Percentiles rank a stretch among this genome's conserved stretches.
These are phyloP conservation scores for Leccinum subgranulosum DNA, from an alignment of 768 basidiomycete species.

Conservation along the genomic window DNA sequence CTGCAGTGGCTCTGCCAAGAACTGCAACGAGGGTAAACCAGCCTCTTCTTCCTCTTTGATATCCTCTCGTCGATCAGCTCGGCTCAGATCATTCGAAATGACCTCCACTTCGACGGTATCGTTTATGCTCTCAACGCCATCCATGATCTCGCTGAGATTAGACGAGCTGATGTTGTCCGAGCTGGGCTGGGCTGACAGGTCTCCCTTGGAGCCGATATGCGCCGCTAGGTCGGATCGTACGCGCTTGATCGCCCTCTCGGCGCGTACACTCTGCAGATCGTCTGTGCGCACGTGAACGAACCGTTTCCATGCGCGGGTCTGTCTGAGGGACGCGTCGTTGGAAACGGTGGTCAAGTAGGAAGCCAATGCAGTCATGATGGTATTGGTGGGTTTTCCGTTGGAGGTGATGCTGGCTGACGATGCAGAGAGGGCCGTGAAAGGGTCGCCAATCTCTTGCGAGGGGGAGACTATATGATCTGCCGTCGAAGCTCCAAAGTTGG, in stretches of 20 bases:
- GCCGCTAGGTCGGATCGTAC: constrained; percentile 82
- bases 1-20: constrained; percentile 8
- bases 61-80: constrained; percentile 18
- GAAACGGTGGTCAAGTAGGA: constrained; percentile 78
- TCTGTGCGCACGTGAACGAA: constrained; percentile 85
- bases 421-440: constrained; percentile 48
- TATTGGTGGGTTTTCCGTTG: constrained; percentile 35
- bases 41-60: constrained; percentile 27
- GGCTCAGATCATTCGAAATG: constrained; percentile 13
- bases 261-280: constrained; percentile 82
- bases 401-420: constrained; percentile 23
- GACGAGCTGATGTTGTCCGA: constrained; percentile 27
- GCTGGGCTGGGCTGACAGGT: constrained; percentile 18
- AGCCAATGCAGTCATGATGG: constrained; percentile 64
- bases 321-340: constrained; percentile 60
- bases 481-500: constrained; percentile 32
- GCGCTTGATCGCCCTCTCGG: constrained; percentile 85
- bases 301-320: constrained; percentile 72
- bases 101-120: constrained; percentile 25
- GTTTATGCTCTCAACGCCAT: constrained; percentile 30
- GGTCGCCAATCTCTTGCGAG: constrained; percentile 55
- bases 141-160: constrained; percentile 33
- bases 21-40: constrained; percentile 1
- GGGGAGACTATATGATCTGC: constrained; percentile 44
- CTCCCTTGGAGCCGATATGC: constrained; percentile 47